Base-by-base conservation (phyloP, 352 stramenopile species). In the Phytophthora gonapodyides region DNA sequence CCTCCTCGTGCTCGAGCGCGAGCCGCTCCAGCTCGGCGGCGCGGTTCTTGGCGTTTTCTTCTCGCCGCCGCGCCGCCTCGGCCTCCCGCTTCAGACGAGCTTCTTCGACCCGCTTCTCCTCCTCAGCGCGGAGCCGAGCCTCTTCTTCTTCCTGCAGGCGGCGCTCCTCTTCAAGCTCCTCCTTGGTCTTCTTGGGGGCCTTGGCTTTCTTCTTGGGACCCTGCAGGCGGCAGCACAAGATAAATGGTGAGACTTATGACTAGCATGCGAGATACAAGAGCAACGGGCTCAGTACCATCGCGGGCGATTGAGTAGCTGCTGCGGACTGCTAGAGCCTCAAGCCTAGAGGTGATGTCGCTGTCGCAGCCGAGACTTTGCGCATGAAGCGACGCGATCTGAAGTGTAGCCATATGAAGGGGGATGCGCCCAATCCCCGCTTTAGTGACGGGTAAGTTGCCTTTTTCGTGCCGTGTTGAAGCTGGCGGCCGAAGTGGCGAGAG, bases 151-250 rank as follows among this genome's bases (percentile, higher is more conserved):
- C 84, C 42, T 92, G 82, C 16, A 92, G 55, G 0, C 82, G 67
- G 0, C 77, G 73, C 56, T 93, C 82, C 69, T 91, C 82, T 59
- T 91, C 82, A 36, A 91, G 77, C 71, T 93, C 72, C 54, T 90
- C 82, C 54, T 92, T 92, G 71, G 73, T 87, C 63, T 91, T 92
- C 60, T 94, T 92, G 5, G 82, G 82, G 13, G 76, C 74, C 59
- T 94, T 91, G 19, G 41, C 64, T 55, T 89, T 92, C 74, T 89
- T 91, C 67, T 94, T 94, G 6, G 80, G 84, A 21, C 73, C 67
- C 84, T 93, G 55, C 27, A 53, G 34, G 17, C 7, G 15, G 44
- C 7, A 48, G 19, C 24, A 48, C 7, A 16, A 43, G 48, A 38
- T 10, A 15, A 31, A 9, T 9, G 27, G 27, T 31, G 27, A 31